Base-by-base conservation (phyloP, 1,139 yeast genomes). In the Candida sanyaensis region DNA sequence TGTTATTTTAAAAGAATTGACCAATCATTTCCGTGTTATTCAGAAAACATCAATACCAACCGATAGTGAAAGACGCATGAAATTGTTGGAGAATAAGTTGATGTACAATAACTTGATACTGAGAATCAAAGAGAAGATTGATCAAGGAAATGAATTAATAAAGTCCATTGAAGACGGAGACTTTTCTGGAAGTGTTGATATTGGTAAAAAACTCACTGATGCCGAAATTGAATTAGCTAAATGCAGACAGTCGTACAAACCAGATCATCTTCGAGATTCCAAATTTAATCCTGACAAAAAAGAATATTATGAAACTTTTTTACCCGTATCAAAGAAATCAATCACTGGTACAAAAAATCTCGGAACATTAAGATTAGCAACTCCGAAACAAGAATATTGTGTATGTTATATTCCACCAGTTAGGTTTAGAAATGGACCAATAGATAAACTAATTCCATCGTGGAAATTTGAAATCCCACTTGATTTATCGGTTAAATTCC, bases 1-100 rank as follows among this genome's bases (percentile, higher is more conserved):
- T 55, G 67, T 73, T 29, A 73, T 75, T 44, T 61, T 73, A 44
- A 71, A 71, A 50, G 75, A 73, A 43, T 48, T 55, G 13, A 53
- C 55, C n/a, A 58, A 59, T 10, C 59, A 58, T 27, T 55, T 74
- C 10, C 63, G 77, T 41, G 63, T 75, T 9, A 53, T 69, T 4
- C 73, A 65, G 48, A 61, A 60, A 45, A 50, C 61, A 10, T 40
- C 42, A 6, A 37, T 42, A 26, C 54, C 34, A 38, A 53, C 49
- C 26, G 45, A 48, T 34, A 39, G 50, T 43, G 58, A 60, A 46
- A 47, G 53, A 49, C 45, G 42, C 27, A 55, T 55, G 61, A 60
- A 54, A 43, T 49, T 45, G 21, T 51, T 54, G 38, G 62, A 55
- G 37, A 58, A 51, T 43, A 62, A 61, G 36, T 46, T 68, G 17